phyloP scores from a whole-genome alignment of 257 asterid species.

The Solanum sitiens region DNA sequence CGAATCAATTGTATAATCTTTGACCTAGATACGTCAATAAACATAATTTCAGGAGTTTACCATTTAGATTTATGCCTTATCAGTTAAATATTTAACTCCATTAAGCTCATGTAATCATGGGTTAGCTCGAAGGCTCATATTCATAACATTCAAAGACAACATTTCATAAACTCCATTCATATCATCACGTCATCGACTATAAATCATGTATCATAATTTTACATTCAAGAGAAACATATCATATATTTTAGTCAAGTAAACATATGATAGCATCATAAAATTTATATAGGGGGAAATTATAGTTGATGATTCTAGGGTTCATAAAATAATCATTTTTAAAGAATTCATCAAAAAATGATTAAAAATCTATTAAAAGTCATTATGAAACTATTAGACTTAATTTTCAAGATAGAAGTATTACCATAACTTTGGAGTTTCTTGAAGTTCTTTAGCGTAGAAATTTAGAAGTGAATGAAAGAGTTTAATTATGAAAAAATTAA shows the following conservation, averaged over 20 bases:
- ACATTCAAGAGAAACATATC: background rate
- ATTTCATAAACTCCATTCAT: background rate
- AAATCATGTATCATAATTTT: background rate
- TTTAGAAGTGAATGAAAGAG: background rate
- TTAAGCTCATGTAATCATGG: background rate
- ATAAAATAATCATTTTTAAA: no score
- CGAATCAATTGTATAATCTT: background rate
- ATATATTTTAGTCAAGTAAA: background rate
- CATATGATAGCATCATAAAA: background rate
- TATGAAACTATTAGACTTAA: background rate
- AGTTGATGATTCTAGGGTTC: background rate
- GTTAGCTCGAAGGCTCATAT: background rate
- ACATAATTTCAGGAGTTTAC: no score
- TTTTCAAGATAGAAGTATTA: background rate
- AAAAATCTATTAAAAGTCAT: background rate
- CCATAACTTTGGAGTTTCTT: background rate
- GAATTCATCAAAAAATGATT: background rate
- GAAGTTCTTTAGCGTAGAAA: background rate
- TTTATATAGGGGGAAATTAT: background rate
- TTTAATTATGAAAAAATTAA: no score
- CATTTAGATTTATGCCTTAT: background rate
- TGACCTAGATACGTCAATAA: background rate
- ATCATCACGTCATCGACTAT: background rate
- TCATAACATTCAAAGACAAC: background rate
- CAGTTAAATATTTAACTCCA: background rate